Percentiles rank a stretch among this genome's conserved stretches.
These are phyloP conservation scores for Thielaviopsis punctulata DNA, from an alignment of 2,329 filamentous ascomycete genomes.

Conservation along the genomic window DNA sequence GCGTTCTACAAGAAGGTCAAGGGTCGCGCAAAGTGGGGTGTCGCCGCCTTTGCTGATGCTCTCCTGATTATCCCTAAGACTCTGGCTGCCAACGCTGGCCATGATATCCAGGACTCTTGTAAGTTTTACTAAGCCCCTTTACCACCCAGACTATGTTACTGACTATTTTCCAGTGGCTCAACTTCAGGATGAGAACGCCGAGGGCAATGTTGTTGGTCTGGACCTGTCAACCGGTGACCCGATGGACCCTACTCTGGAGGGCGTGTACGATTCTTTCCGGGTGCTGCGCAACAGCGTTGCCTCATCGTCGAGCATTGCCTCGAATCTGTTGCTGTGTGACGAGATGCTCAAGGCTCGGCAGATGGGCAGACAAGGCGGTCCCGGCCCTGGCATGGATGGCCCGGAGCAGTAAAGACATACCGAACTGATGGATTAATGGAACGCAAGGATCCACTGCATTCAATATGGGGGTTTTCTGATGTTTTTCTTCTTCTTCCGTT, in stretches of 20 bases:
- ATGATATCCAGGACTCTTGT: conserved; percentile 92
- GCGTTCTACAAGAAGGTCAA: conserved; percentile 80
- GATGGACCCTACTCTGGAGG: conserved; percentile 86
- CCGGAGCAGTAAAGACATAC: conserved; percentile 29
- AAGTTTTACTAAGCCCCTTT: conserved; percentile 25
- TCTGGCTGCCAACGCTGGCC: conserved; percentile 83
- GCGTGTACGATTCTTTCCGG: conserved; percentile 90
- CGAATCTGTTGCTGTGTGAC: conserved; percentile 86
- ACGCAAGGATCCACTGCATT: conserved; percentile 3
- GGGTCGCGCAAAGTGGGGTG: conserved; percentile 94
- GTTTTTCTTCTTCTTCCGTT: conserved; percentile 1
- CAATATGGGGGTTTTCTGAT: conserved; percentile 4
- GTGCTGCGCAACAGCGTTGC: conserved; percentile 87
- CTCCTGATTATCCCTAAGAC: conserved; percentile 95
- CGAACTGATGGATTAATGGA: conserved; percentile 19
- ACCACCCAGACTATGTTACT: conserved; percentile 12
- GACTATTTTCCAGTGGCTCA: conserved; percentile 45
- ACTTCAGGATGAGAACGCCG: conserved; percentile 68
- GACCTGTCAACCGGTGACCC: conserved; percentile 75
- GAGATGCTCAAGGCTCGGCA: conserved; percentile 95
- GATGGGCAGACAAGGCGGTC: conserved; percentile 56
- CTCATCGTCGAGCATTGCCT: conserved; percentile 86
- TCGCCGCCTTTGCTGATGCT: conserved; percentile 87
- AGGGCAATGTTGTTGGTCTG: conserved; percentile 74
- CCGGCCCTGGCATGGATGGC: conserved; percentile 48